Evolutionary conservation across 306 rosid genomes (phyloP).

Genomic region (Dalbergia cultrata): DNA sequence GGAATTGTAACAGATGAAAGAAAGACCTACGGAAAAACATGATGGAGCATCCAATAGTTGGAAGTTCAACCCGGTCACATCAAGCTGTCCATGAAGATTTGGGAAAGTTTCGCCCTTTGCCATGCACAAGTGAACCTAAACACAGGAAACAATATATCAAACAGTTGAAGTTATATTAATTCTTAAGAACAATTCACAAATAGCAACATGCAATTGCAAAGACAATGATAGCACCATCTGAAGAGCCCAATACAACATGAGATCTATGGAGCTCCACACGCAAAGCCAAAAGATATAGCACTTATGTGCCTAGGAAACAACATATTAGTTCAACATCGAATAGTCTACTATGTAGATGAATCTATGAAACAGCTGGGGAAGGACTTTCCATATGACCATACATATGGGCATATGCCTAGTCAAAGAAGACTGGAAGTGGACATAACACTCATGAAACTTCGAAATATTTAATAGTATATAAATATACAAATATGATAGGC

Average conservation of each 20-base stretch:
- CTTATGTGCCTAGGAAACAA: constrained; percentile 2
- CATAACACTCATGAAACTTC: constrained; percentile 20
- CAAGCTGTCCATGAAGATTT: constrained; percentile 91
- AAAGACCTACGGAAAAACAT: constrained; percentile 76
- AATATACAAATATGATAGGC: constrained; percentile 17
- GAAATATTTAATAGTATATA: background rate
- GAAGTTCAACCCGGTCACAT: constrained; percentile 83
- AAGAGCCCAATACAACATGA: constrained; percentile 29
- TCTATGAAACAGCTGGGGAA: constrained; percentile 12
- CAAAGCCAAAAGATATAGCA: constrained; percentile 38
- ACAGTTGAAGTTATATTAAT: constrained; percentile 35
- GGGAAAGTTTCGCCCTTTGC: constrained; percentile 89
- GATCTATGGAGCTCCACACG: constrained; percentile 24
- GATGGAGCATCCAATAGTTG: constrained; percentile 84
- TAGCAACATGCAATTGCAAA: constrained; percentile 20
- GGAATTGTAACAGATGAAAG: constrained; percentile 38
- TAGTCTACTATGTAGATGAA: constrained; percentile 22
- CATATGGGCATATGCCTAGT: background rate
- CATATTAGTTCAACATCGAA: constrained; percentile 17
- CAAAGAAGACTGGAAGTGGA: constrained; percentile 24
- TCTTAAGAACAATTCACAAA: constrained; percentile 41
- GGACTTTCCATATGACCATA: constrained; percentile 26
- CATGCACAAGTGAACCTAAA: constrained; percentile 93
- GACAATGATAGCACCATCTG: constrained; percentile 19
- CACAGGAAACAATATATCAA: constrained; percentile 37